Percentiles rank a stretch among this genome's conserved stretches.
Conservation (phyloP, 345 rosid species). For the Geranium rotundifolium region DNA sequence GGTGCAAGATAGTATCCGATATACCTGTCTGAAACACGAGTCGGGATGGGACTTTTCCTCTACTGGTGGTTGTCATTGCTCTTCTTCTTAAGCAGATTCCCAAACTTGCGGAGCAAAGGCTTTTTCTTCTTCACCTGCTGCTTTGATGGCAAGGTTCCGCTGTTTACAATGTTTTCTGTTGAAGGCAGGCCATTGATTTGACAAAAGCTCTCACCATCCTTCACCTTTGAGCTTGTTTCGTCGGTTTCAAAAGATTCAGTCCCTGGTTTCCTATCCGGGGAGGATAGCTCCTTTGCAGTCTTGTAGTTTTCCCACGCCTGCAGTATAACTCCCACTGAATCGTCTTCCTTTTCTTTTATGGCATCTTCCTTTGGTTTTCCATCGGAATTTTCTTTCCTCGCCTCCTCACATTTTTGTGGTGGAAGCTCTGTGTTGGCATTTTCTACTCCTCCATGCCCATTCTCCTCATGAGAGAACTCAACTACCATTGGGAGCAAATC, state of each 20-base stretch:
- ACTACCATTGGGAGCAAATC: conserved; percentile 88
- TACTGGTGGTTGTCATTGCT: conserved; percentile 51
- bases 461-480: conserved; percentile 77
- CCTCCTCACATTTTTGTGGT: conserved; percentile 21
- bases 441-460: conserved; percentile 73
- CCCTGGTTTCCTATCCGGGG: conserved; percentile 53
- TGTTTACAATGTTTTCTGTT: conserved; percentile 43
- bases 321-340: conserved; percentile 60
- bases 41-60: conserved; percentile 1
- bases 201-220: conserved; percentile 48
- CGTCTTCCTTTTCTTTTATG: conserved; percentile 46
- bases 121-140: conserved; percentile 69
- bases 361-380: conserved; percentile 40
- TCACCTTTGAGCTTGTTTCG: conserved; percentile 53
- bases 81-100: conserved; percentile 92
- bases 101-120: conserved; percentile 78
- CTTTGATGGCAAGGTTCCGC: conserved; percentile 32
- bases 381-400: conserved; percentile 28
- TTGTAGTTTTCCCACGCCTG: conserved; percentile 99
- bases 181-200: conserved; percentile 49
- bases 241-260: conserved; percentile 57
- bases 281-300: conserved; percentile 68
- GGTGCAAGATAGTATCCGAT: no score
- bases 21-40: no score
- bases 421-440: conserved; percentile 37